Conservation (phyloP, 1,284 basidiomycete genomes). For the Cryptococcus sp. region DNA sequence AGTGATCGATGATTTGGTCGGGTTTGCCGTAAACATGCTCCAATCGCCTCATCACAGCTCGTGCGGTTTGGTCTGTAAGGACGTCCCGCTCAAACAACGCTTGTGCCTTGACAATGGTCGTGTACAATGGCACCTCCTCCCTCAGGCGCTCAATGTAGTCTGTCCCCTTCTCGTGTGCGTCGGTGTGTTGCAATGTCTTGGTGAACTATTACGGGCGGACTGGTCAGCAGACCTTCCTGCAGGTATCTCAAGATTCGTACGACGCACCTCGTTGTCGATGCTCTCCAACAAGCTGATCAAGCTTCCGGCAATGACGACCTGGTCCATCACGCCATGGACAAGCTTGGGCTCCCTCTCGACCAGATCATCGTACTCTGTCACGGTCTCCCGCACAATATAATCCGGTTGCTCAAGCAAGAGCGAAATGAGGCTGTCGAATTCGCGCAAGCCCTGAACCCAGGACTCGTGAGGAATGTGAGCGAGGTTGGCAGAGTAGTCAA, state of each 20-base stretch:
- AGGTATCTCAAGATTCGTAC: not conserved
- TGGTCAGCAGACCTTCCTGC: slow-evolving; percentile 2
- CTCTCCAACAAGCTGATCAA: slow-evolving; percentile 95
- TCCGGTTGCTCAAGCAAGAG: slow-evolving; percentile 67
- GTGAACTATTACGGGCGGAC: slow-evolving; percentile 66
- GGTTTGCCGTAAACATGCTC: slow-evolving; percentile 99
- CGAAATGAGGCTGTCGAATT: slow-evolving; percentile 83
- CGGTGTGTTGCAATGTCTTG: slow-evolving; percentile 95
- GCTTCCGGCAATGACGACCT: slow-evolving; percentile 72
- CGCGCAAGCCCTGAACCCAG: slow-evolving; percentile 83
- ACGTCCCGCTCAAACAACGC: slow-evolving; percentile 81
- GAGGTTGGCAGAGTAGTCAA: slow-evolving; percentile 71
- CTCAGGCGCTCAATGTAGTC: slow-evolving; percentile 96
- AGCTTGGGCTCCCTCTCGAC: slow-evolving; percentile 75
- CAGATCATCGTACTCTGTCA: slow-evolving; percentile 90
- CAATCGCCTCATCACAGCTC: slow-evolving; percentile 90
- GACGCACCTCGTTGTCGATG: slow-evolving; percentile 79
- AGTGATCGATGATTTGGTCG: slow-evolving; percentile 86
- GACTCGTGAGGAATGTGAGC: slow-evolving; percentile 88
- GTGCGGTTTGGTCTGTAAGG: slow-evolving; percentile 74
- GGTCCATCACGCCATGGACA: slow-evolving; percentile 45
- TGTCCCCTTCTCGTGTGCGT: slow-evolving; percentile 82
- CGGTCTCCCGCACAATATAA: slow-evolving; percentile 80
- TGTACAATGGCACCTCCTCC: slow-evolving; percentile 93
- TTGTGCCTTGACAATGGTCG: slow-evolving; percentile 88